Conservation (phyloP, 2,329 filamentous ascomycete genomes). For the Magnaporthiopsis poae region DNA sequence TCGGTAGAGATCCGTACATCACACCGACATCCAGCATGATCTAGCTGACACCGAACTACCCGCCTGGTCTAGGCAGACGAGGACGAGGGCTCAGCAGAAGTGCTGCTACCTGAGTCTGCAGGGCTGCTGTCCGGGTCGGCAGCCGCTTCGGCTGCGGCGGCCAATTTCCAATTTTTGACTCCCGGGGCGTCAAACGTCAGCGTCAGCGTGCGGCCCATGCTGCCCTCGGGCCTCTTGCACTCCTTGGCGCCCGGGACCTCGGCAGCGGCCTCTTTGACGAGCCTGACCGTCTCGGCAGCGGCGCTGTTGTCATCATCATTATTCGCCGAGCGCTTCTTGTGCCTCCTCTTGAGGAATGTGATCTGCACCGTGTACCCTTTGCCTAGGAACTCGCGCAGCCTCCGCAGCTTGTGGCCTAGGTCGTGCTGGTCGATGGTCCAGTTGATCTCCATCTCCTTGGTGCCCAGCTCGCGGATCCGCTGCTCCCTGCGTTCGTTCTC, state of each 20-base stretch:
- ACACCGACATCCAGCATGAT: not conserved
- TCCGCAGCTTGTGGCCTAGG: constrained; percentile 58
- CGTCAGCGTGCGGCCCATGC: constrained; percentile 27
- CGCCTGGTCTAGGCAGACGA: not conserved
- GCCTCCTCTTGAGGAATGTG: constrained; percentile 58
- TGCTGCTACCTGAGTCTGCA: not conserved
- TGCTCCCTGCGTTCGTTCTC: constrained; percentile 30
- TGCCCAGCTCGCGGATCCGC: constrained; percentile 29
- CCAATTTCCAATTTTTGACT: not conserved
- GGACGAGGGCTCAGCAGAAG: too few species aligned
- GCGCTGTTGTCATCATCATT: constrained; percentile 53
- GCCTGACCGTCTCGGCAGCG: constrained; percentile 44
- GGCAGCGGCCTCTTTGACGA: constrained; percentile 24
- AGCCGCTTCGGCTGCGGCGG: not conserved
- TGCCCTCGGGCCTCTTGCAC: constrained; percentile 31
- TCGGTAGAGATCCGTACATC: not conserved
- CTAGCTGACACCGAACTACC: not conserved
- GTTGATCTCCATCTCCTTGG: constrained; percentile 78
- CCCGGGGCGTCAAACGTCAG: constrained; percentile 30
- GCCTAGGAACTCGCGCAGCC: constrained; percentile 57
- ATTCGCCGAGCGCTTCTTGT: constrained; percentile 48
- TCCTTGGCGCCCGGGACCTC: constrained; percentile 30
- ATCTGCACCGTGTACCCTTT: constrained; percentile 72
- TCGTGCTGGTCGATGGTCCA: constrained; percentile 77
- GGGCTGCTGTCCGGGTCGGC: not conserved